These are phyloP conservation scores for Talaromyces atroroseus DNA, from an alignment of 2,329 filamentous ascomycete genomes.

Conservation along the genomic window DNA sequence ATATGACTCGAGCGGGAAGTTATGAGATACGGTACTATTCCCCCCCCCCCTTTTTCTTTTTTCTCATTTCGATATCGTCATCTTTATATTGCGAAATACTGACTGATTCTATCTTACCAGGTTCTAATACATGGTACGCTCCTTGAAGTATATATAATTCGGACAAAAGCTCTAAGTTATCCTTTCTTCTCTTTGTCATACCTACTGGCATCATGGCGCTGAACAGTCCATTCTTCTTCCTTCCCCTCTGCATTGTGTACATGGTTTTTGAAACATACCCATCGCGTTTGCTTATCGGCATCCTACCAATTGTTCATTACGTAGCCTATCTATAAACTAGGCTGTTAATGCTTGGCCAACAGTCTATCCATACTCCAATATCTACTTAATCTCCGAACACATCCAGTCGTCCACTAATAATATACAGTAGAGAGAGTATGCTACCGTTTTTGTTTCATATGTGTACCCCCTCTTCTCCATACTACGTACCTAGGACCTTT, in stretches of 20 bases:
- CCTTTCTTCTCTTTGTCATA: constrained; percentile 11
- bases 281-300: background rate
- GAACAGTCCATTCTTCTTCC: background rate
- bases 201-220: constrained; percentile 20
- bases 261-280: background rate
- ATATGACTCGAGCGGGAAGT: constrained; percentile 96
- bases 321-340: background rate
- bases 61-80: background rate
- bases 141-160: background rate
- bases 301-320: background rate
- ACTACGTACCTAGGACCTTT: too few relatives aligned
- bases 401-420: too few relatives aligned
- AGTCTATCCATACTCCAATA: too few relatives aligned
- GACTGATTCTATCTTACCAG: background rate
- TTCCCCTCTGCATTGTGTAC: constrained; percentile 1
- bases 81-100: background rate
- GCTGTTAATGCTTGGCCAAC: background rate
- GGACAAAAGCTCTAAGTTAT: background rate
- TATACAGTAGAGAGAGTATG: too few relatives aligned
- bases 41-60: background rate
- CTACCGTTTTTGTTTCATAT: too few relatives aligned
- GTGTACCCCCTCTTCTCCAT: too few relatives aligned
- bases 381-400: too few relatives aligned
- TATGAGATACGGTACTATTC: constrained; percentile 78
- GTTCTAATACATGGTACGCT: background rate